Base-by-base conservation (phyloP, 208 protist genomes). In the Vickermania spadyakhi region DNA sequence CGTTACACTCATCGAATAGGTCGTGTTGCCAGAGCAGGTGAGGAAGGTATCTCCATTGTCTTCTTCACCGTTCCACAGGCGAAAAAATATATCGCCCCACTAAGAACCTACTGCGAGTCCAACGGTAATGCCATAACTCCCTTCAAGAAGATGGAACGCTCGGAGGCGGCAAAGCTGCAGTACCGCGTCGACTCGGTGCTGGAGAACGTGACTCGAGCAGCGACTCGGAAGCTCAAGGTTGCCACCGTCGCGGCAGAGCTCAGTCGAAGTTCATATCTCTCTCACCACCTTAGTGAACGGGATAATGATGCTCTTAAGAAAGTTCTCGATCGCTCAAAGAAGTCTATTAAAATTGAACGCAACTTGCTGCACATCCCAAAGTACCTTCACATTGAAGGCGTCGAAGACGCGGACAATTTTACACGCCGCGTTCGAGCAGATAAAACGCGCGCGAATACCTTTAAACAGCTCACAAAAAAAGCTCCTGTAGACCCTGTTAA, bases 1-100 rank as follows among this genome's bases (percentile, higher is more conserved):
- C 80, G 81, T 25, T 99, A 99, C 80, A 89, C 96, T 21, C 98
- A 99, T 70, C 87, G 97, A 45, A 84, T 98, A 30, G 98, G 98
- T 50, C 89, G 97, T 27, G 96, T 93, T 1, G 96, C 80, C 3
- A 82, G 96, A 31, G 96, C 82, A 2, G 84, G 86, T 0, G 77
- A 94, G 56, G 73, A 81, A 50, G 96, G 96, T 22, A 72, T 95
- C 57, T 86, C 93, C 7, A 89, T 98, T 42, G 88, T 89, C 13
- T 71, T 98, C 50, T 79, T 97, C 51, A 77, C 77, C 3, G 60
- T 90, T 0, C 73, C 81, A 4, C 83, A 96, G 70, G 77, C 84
- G 5, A 64, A 72, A 27, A 79, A 75, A 55, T 70, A 86, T 56
- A 70, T 83, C 2, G 53, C 61, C 30, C 70, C 66, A 5, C 71